Evolutionary conservation across 805 yeast species (phyloP), one percentile per base, ranked within the genome.

Genomic region (Nakazawaea anatomiae): DNA sequence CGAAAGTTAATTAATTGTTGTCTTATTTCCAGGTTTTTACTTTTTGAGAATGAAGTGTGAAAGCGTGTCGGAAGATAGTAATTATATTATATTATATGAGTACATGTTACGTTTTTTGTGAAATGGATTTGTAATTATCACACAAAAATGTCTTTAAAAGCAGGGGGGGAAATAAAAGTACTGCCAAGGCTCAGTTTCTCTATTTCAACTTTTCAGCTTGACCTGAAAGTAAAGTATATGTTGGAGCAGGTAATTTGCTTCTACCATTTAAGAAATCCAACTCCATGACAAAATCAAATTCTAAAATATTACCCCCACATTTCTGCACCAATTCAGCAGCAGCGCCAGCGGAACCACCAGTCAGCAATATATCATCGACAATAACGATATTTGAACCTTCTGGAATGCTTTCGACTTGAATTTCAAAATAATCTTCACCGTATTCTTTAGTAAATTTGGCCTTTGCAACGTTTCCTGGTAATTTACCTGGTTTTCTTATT

Each of bases 321-420:
- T 77, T 71, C 58, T 65, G 64, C 47, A 89, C 86, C 57, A 94
- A 77, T 63, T 89, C 85, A 53, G 96, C 97, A 41, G 98, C 98
- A 53, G 95, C 97, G 51, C 73, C 71, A 29, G 99, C 99, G 59
- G 96, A 86, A 39, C 99, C 99, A 55, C 98, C 98, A 39, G 99
- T 94, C 46, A 99, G 99, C 66, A 94, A 86, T 61, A 94, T 90
- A 64, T 94, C 99, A 69, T 94, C 99, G 39, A 94, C 95, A 57
- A 94, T 78, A 39, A 92, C 73, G 31, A 94, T 94, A 52, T 78
- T 87, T 45, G 96, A 79, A 39, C 92, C 95, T 55, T 77, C 76
- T 57, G 89, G 85, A 58, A 94, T 82, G 38, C 92, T 82, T 51
- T 79, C 91, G 56, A 76, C 74, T 74, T 94, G 99, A 70, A 94